Evolutionary conservation across 2,329 filamentous ascomycete genomes (phyloP), one percentile per base, ranked within the genome.

Genomic region (Colletotrichum melonis): DNA sequence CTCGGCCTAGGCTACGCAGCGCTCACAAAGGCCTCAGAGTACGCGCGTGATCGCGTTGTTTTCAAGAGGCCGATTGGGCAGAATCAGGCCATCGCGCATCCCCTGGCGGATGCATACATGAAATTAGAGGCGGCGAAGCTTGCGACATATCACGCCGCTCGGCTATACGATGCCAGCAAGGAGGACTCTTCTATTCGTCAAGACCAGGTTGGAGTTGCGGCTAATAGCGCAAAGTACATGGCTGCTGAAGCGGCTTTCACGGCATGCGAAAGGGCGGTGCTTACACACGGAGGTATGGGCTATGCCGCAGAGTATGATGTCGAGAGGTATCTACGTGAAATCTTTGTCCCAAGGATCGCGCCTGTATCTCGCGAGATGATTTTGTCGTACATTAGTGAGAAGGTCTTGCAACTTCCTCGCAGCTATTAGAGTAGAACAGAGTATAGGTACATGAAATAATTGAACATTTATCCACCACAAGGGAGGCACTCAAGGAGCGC

Each of bases 1-100:
- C 86, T 97, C 0, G 94, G 94, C 0, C 84, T 97, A 0, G 94
- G 94, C 0, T 97, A 97, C 77, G 93, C 91, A 0, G 94, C 90
- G 11, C 82, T 92, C 32, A 84, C 86, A 69, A 90, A 86, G 75
- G 93, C 93, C 0, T 86, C 90, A 0, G 85, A 84, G 22, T 95
- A 95, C 76, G 92, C 93, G 0, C 85, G 87, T 64, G 91, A 93
- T 49, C 87, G 93, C 0, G 85, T 91, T 5, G 90, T 93, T 0
- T 93, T 93, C 76, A 84, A 87, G n/a, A 83, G 90, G 2, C 88
- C 90, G 0, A 92, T 93, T 72, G 91, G 92, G 1, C 85, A 87
- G 82, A 93, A 93, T 77, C 92, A 93, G 76, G 89, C 86, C 0
- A 89, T 93, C 30, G 86, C 90, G 2, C 91, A 93, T 76, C 91